Conservation (phyloP, 2,329 filamentous ascomycete species). For the Aureobasidium sp. region DNA sequence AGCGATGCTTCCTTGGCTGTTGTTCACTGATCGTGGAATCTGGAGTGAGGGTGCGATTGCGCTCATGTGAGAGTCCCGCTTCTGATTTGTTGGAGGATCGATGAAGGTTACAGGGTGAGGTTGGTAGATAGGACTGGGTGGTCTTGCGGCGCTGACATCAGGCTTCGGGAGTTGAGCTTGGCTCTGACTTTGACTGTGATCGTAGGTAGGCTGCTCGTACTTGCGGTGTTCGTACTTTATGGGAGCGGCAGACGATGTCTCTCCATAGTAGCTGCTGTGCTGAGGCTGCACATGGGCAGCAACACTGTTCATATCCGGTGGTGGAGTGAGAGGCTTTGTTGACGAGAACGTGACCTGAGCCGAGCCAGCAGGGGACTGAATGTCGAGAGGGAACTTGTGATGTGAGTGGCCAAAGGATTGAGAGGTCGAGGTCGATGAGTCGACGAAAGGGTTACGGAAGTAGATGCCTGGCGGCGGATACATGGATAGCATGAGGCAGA, state of each 20-base stretch:
- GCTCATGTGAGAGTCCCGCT: constrained; percentile 22
- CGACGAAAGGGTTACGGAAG: constrained; percentile 26
- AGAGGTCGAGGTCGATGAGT: constrained; percentile 18
- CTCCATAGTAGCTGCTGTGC: constrained; percentile 22
- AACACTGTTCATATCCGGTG: constrained; percentile 27
- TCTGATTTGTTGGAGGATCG: constrained; percentile 10
- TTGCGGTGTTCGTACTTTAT: constrained; percentile 18
- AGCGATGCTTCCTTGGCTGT: constrained; percentile 64
- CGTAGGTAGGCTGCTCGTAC: constrained; percentile 7
- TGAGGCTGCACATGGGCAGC: constrained; percentile 17
- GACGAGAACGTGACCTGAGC: constrained; percentile 14
- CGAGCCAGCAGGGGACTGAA: constrained; percentile 13
- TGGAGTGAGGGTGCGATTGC: constrained; percentile 49
- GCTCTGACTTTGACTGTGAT: constrained; percentile 8
- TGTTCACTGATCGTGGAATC: constrained; percentile 67
- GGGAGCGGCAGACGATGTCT: constrained; percentile 14
- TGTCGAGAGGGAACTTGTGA: constrained; percentile 15
- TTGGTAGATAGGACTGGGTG: constrained; percentile 10
- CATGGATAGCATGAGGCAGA: constrained; percentile 25
- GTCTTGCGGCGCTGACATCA: constrained; percentile 9
- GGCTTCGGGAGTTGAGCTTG: neutral
- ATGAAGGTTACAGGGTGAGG: constrained; percentile 18
- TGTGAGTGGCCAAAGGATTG: constrained; percentile 14
- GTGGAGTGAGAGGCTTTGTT: constrained; percentile 24
- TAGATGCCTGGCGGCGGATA: constrained; percentile 26